Percentiles rank a stretch among this genome's conserved stretches.
These are phyloP conservation scores for Vachellia collinsii DNA, from an alignment of 306 rosid species.

Conservation along the genomic window DNA sequence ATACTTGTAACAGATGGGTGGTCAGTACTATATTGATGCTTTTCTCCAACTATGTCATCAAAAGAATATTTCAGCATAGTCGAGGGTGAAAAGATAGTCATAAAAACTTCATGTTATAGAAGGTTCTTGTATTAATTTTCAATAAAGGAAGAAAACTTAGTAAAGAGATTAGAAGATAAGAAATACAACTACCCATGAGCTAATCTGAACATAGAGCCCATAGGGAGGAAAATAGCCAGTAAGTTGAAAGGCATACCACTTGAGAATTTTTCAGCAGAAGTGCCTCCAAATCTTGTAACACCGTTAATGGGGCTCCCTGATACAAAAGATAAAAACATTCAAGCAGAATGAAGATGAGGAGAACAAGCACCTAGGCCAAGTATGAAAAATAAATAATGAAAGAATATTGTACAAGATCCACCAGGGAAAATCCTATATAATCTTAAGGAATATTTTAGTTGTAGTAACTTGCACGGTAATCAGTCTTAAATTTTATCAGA, in stretches of 20 bases:
- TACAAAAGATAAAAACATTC: conserved; percentile 37
- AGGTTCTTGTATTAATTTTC: neutral
- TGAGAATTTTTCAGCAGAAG: conserved; percentile 72
- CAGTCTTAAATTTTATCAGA: neutral
- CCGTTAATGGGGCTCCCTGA: conserved; percentile 76
- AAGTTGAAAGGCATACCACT: conserved; percentile 60
- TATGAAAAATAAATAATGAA: conserved; percentile 6
- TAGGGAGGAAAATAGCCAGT: conserved; percentile 2
- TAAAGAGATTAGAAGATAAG: conserved; percentile 14
- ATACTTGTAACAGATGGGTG: neutral
- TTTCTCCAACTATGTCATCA: neutral
- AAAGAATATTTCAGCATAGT: conserved; percentile 13
- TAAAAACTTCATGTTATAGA: neutral
- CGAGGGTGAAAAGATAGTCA: neutral
- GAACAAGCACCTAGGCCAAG: conserved; percentile 23
- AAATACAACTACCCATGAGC: conserved; percentile 30
- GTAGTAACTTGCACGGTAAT: neutral
- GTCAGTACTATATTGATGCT: neutral
- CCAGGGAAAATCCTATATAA: neutral
- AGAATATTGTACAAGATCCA: neutral
- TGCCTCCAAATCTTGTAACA: conserved; percentile 77
- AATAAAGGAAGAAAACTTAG: conserved; percentile 6
- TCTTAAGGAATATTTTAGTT: neutral
- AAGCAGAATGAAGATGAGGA: conserved; percentile 28
- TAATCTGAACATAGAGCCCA: conserved; percentile 13